Evolutionary conservation across 768 basidiomycete genomes (phyloP), one percentile per base, ranked within the genome.

Genomic region (Serendipita sp.): DNA sequence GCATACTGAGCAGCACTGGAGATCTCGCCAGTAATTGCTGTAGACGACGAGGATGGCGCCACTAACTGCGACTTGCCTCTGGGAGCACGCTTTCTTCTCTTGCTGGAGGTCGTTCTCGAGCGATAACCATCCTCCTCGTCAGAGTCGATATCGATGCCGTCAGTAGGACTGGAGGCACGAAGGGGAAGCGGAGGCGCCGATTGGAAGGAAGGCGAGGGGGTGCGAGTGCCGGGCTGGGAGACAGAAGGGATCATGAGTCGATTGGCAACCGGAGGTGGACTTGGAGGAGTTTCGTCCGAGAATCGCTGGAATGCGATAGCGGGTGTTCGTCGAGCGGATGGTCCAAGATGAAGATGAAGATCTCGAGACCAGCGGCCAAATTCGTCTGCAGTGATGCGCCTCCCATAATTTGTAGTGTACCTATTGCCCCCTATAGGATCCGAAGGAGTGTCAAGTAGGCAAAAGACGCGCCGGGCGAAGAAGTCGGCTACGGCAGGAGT

Each of bases 291-390:
- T n/a, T 9, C 45, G 26, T 48, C 9, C n/a, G 45, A 48, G 22
- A 58, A n/a, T n/a, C 9, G 53, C 31, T 58, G 53, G 31, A 58
- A 58, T 13, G 53, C 53, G 53, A 58, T 11, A 5, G 53, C 53
- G 11, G 53, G 17, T n/a, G 53, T 58, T n/a, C 53, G 53, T 33
- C 53, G 22, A 58, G 53, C 42, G 16, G 31, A 34, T 0, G 61
- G 63, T n/a, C 65, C 81, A 58, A 95, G 77, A 61, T 90, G 77
- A 28, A 79, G 74, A 26, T 90, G 88, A n/a, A 99, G 76, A 67
- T 84, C 83, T 72, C 82, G 84, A 63, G 85, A 78, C 95, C 95
- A 99, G 42, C 72, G 69, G 11, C 92, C 93, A 69, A 99, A 90
- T 63, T 89, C 90, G 42, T 77, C 78, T 17, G 95, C 95, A 26